Evolutionary conservation across 2,329 filamentous ascomycete genomes (phyloP), one percentile per base, ranked within the genome.

Genomic region (Hymenotorrendiella dingleyae): DNA sequence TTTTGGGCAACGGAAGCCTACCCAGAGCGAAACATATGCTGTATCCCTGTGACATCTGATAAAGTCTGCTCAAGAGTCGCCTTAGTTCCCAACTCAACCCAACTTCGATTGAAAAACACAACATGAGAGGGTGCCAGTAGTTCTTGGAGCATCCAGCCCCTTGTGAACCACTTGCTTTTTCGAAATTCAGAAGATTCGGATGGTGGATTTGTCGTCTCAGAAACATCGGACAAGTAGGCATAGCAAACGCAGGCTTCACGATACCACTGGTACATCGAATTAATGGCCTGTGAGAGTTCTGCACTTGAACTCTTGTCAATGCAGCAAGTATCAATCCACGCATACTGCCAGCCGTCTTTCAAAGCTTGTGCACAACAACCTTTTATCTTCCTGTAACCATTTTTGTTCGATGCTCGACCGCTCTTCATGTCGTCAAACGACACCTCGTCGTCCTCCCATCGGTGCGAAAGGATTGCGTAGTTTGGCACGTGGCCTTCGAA

Each of bases 1-100:
- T 55, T 54, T 39, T 49, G 9, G 50, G 64, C 59, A 53, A 64
- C 9, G 53, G 59, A 47, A 52, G 54, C 16, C 45, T 50, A 10
- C 57, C 59, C 12, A 6, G 22, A 35, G 14, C n/a, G 19, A 6
- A 28, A 11, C 14, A 39, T 16, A 11, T 11, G 12, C 17, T 16
- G 8, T n/a, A 24, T 17, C 11, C 36, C 26, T 17, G 42, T 44
- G 12, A 33, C 14, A 22, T 20, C 14, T 4, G 27, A 34, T 8
- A 44, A 8, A 10, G 12, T 6, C 2, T 20, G 10, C 16, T 14
- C 4, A 14, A 44, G n/a, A 11, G 16, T 32, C 11, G 20, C 19
- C 10, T 28, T 39, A 4, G 35, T 32, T 3, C 35, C 42, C 4
- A 44, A 8, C 4, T 17, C 3, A 6, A 8, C 17, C 42, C 42